phyloP scores from a whole-genome alignment of 495 filamentous ascomycete genomes.

The Penicillium nucicola region DNA sequence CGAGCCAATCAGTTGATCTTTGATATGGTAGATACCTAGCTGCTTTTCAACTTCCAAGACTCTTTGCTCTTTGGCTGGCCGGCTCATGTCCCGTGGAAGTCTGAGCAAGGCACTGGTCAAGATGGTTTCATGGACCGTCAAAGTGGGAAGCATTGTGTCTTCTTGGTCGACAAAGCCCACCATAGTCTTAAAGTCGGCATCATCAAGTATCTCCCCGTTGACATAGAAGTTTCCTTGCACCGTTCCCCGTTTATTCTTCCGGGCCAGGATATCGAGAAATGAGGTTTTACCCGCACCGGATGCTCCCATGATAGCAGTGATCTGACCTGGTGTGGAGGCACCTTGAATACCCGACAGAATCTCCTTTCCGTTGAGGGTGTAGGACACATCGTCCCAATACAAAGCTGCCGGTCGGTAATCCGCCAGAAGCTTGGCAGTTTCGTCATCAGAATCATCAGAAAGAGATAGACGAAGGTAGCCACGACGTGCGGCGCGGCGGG shows the following conservation, averaged over 20 bases:
- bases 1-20: conserved; percentile 93
- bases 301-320: conserved; percentile 97
- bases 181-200: conserved; percentile 84
- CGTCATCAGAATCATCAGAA: conserved; percentile 86
- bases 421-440: conserved; percentile 75
- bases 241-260: conserved; percentile 91
- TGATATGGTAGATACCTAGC: conserved; percentile 87
- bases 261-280: conserved; percentile 92
- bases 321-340: conserved; percentile 80
- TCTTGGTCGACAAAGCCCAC: conserved; percentile 98
- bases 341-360: conserved; percentile 81
- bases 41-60: conserved; percentile 93
- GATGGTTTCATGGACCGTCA: conserved; percentile 98
- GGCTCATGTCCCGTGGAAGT: conserved; percentile 86
- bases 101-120: conserved; percentile 88
- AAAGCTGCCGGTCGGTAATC: conserved; percentile 89
- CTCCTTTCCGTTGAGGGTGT: conserved; percentile 79
- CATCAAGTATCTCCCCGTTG: conserved; percentile 85
- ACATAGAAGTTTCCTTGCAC: conserved; percentile 84
- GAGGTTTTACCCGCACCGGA: conserved; percentile 97
- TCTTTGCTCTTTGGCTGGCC: conserved; percentile 77
- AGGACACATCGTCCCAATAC: conserved; percentile 85
- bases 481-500: conserved; percentile 60
- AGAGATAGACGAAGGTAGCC: conserved; percentile 73
- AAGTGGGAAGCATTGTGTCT: conserved; percentile 93